These are phyloP conservation scores for Zygoascus hellenicus DNA, from an alignment of 1,139 yeast species.

Conservation along the genomic window DNA sequence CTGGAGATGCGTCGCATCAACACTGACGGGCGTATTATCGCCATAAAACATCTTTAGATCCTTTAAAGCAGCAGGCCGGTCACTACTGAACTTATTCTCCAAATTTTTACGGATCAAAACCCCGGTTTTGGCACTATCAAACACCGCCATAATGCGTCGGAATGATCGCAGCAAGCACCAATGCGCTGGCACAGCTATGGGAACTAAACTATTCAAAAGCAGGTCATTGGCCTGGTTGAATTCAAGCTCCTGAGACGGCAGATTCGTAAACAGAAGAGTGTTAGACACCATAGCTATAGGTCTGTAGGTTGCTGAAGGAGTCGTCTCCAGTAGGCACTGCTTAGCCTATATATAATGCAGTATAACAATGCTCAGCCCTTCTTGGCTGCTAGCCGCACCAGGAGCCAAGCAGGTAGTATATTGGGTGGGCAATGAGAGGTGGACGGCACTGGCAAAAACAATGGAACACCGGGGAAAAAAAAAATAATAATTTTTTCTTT, in stretches of 20 bases:
- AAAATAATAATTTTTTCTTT: too few relatives aligned
- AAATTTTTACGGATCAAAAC: conserved; percentile 15
- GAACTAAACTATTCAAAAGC: not conserved
- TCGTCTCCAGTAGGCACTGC: too few relatives aligned
- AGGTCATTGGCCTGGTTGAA: not conserved
- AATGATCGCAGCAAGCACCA: conserved; percentile 36
- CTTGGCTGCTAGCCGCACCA: too few relatives aligned
- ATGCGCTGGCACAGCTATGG: conserved; percentile 20
- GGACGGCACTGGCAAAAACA: too few relatives aligned
- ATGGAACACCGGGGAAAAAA: too few relatives aligned
- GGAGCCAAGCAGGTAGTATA: too few relatives aligned
- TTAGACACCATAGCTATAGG: conserved; percentile 7
- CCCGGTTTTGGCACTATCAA: conserved; percentile 27
- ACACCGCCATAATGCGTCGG: conserved; percentile 35
- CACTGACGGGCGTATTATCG: conserved; percentile 22
- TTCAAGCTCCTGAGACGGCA: conserved; percentile 1
- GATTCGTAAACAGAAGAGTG: conserved; percentile 8
- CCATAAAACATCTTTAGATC: conserved; percentile 20
- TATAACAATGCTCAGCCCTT: too few relatives aligned
- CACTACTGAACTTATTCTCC: not conserved
- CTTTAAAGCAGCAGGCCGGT: not conserved
- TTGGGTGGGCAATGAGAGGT: too few relatives aligned
- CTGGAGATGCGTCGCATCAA: conserved; percentile 22
- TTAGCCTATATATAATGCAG: too few relatives aligned
- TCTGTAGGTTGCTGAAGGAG: not conserved